Evolutionary conservation across 495 filamentous ascomycete genomes (phyloP), one percentile per base, ranked within the genome.

Genomic region (Hyaloscypha bicolor): DNA sequence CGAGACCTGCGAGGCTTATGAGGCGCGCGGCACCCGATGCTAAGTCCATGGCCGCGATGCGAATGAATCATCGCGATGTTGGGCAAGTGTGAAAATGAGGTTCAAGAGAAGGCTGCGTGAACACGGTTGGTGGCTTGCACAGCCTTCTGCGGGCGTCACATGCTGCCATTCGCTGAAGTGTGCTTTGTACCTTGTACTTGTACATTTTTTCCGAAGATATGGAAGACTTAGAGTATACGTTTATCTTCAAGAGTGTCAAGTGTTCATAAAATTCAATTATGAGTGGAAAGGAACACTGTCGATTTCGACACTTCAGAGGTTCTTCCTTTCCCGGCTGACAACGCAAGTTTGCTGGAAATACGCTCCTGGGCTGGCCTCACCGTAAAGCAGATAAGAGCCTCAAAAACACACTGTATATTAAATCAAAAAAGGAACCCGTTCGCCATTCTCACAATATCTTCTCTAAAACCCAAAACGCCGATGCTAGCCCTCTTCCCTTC

Each of bases 381-480:
- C 11, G 6, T 19, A 48, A 48, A 16, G 9, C 16, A 48, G 42
- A 48, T 19, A 14, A 48, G 42, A 14, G 11, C 16, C 16, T 48
- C 42, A 48, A 48, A 11, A 4, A 48, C 4, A 4, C 42, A 12
- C 42, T 4, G 16, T 48, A 48, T 48, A 48, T 48, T 19, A 1
- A 14, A 4, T 48, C 42, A 48, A 16, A 12, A 48, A 48, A 48
- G 42, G 8, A 19, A 14, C 11, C 42, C 42, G 11, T 48, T 48
- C 42, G 42, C 58, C 58, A 37, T 60, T 60, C 31, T 60, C 14
- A 5, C 32, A 14, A 37, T 60, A 39, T 60, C 58, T 42, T 11
- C 12, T n/a, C n/a, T 11, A 11, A 61, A 19, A 62, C n/a, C 33
- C 60, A 32, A 32, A 68, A 62, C 33, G 48, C 62, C 39, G 62